Conservation (phyloP, 352 stramenopile species). For the Aphanomyces invadans region DNA sequence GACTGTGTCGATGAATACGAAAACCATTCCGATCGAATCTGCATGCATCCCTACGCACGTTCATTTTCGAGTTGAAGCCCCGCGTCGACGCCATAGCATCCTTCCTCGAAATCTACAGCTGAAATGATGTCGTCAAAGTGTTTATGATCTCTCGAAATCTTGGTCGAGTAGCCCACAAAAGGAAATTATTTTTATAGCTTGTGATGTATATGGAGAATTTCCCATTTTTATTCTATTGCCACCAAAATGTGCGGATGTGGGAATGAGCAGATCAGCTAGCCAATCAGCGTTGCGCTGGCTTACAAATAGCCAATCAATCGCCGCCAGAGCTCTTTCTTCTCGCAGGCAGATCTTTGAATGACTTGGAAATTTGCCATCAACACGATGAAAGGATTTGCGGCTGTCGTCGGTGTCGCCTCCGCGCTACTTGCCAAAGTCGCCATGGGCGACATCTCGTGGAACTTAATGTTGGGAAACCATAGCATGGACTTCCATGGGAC, state of each 20-base stretch:
- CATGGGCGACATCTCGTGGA: slow-evolving; percentile 16
- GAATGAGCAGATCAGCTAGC: not conserved
- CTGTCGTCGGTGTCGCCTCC: not conserved
- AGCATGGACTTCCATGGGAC: slow-evolving; percentile 8
- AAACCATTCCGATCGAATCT: no score
- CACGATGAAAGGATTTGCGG: not conserved
- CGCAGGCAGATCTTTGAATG: not conserved
- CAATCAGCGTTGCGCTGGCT: not conserved
- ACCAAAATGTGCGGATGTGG: not conserved
- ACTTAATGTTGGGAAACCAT: slow-evolving; percentile 1
- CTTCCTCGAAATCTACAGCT: not conserved
- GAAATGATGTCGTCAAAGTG: not conserved
- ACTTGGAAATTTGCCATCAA: slow-evolving; percentile 7
- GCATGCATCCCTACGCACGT: no score
- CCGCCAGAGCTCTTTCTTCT: not conserved
- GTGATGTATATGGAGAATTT: no score
- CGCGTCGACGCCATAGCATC: no score
- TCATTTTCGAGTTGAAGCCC: no score
- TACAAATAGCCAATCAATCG: not conserved
- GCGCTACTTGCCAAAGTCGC: not conserved
- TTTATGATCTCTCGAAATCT: no score
- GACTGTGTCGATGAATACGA: not conserved
- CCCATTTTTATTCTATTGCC: not conserved
- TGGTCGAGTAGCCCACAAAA: no score
- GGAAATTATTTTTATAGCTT: no score